These are phyloP conservation scores for Tetraselmis chui DNA, from an alignment of 139 green algal genomes.

Conservation along the genomic window DNA sequence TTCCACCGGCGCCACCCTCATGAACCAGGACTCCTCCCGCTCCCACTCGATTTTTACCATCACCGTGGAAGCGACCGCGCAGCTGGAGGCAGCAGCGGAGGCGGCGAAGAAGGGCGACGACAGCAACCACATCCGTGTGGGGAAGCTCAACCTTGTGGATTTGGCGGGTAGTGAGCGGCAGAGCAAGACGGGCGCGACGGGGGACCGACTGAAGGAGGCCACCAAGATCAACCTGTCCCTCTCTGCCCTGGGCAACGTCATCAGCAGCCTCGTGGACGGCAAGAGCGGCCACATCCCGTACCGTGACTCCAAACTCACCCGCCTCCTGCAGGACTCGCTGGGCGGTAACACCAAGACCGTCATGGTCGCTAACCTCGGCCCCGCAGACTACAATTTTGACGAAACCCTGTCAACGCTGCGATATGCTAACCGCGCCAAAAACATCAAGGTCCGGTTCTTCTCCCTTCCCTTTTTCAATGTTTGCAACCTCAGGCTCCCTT, in stretches of 20 bases:
- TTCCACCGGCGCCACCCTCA: constrained; percentile 16
- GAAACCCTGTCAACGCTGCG: constrained; percentile 74
- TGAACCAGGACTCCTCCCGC: constrained; percentile 20
- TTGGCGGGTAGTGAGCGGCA: constrained; percentile 89
- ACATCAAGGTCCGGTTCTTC: constrained; percentile 43
- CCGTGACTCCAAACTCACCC: constrained; percentile 25
- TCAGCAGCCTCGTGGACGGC: constrained; percentile 64
- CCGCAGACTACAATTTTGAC: constrained; percentile 77
- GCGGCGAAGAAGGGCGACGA: constrained; percentile 7
- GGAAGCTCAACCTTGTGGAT: constrained; percentile 94
- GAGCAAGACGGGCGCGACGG: constrained; percentile 72
- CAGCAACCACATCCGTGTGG: constrained; percentile 49
- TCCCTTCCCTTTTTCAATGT: too few relatives aligned
- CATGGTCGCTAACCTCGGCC: constrained; percentile 74
- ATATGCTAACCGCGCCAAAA: constrained; percentile 74
- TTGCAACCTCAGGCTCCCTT: too few relatives aligned
- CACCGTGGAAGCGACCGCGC: constrained; percentile 8
- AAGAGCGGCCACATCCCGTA: constrained; percentile 62
- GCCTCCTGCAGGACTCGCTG: constrained; percentile 58
- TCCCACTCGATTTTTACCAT: constrained; percentile 24
- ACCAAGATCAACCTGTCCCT: constrained; percentile 87
- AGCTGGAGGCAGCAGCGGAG: constrained; percentile 19
- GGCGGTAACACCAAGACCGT: constrained; percentile 48
- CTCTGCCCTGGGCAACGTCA: constrained; percentile 77
- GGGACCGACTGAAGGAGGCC: constrained; percentile 64